Conservation (phyloP, 768 basidiomycete species). For the Tubosaeta brunneosetosa region DNA sequence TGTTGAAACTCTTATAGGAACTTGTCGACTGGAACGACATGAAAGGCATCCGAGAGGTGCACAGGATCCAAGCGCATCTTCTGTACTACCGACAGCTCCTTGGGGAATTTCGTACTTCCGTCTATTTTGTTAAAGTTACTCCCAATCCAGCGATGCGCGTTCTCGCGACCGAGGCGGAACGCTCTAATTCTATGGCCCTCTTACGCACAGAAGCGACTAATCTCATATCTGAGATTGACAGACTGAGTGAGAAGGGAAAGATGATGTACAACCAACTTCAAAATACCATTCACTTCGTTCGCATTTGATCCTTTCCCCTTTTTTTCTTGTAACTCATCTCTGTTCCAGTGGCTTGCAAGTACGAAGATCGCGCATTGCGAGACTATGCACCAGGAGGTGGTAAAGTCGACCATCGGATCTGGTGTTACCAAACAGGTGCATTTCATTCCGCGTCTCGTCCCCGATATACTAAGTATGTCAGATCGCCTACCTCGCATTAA, state of each 20-base stretch:
- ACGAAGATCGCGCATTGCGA: slow-evolving; percentile 56
- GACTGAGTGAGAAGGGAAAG: slow-evolving; percentile 35
- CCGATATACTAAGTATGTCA: slow-evolving; percentile 21
- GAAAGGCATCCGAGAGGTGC: slow-evolving; percentile 48
- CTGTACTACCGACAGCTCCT: slow-evolving; percentile 53
- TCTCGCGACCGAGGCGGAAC: slow-evolving; percentile 7
- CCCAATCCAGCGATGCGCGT: slow-evolving; percentile 45
- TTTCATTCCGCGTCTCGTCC: background rate
- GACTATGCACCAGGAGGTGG: too few species aligned
- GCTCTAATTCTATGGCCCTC: slow-evolving; percentile 27
- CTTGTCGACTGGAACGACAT: slow-evolving; percentile 40
- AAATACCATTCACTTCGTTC: slow-evolving; percentile 33
- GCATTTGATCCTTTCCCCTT: slow-evolving; percentile 1
- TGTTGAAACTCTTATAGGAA: slow-evolving; percentile 36
- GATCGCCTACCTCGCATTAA: slow-evolving; percentile 52
- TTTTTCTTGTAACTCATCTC: background rate
- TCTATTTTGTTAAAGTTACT: slow-evolving; percentile 43
- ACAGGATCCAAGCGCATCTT: slow-evolving; percentile 55
- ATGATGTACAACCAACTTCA: slow-evolving; percentile 31
- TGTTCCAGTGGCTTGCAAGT: slow-evolving; percentile 50
- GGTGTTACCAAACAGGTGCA: slow-evolving; percentile 34
- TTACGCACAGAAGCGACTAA: slow-evolving; percentile 48
- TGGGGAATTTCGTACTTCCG: slow-evolving; percentile 47
- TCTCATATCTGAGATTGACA: slow-evolving; percentile 45
- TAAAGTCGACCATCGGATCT: too few species aligned